These are phyloP conservation scores for Xylaria venustula DNA, from an alignment of 495 filamentous ascomycete genomes.

Conservation along the genomic window DNA sequence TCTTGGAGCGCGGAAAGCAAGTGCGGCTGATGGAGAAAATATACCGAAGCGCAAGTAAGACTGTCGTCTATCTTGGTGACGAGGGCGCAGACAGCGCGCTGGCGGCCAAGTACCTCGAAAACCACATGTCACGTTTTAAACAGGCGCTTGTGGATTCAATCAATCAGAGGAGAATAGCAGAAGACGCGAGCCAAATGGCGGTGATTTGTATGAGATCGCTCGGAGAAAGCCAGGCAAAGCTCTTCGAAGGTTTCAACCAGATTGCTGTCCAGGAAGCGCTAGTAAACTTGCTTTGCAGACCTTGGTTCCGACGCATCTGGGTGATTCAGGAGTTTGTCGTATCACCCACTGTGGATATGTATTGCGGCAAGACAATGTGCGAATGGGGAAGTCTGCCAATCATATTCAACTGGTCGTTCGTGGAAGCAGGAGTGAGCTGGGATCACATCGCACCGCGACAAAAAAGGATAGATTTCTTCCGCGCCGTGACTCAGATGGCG, in stretches of 20 bases:
- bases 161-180: background rate
- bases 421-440: background rate
- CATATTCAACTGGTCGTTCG: background rate
- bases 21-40: background rate
- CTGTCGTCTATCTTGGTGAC: background rate
- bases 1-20: background rate
- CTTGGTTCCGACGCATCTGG: background rate
- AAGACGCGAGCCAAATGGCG: background rate
- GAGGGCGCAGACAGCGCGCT: background rate
- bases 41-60: background rate
- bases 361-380: background rate
- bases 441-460: background rate
- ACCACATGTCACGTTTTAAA: background rate
- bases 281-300: background rate
- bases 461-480: background rate
- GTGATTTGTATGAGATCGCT: background rate
- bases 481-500: background rate
- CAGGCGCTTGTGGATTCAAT: background rate
- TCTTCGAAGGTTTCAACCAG: background rate
- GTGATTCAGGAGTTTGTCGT: slow-evolving; percentile 3
- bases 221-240: background rate
- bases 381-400: background rate
- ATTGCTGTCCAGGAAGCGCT: background rate
- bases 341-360: background rate
- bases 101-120: background rate